Evolutionary conservation across 805 yeast genomes (phyloP).

Genomic region (Cyberlindnera mycetangii): DNA sequence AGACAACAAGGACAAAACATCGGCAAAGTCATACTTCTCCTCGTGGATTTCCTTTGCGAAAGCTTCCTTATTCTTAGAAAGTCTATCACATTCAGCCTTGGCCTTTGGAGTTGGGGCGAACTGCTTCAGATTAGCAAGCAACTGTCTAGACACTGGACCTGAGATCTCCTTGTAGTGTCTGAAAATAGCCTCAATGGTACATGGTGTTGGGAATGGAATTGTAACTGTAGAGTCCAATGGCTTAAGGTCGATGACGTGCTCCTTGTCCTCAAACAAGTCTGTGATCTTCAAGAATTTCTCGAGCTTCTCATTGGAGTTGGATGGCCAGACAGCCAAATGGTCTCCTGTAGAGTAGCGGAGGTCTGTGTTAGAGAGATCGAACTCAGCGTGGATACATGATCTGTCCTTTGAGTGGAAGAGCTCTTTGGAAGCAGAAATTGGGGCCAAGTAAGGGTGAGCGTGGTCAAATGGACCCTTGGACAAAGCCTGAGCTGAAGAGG

Average conservation of each 20-base stretch:
- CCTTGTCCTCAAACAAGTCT: conserved; percentile 50
- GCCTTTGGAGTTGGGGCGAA: conserved; percentile 72
- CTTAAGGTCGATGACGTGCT: conserved; percentile 59
- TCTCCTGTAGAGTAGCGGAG: conserved; percentile 92
- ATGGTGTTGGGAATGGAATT: conserved; percentile 70
- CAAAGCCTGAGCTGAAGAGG: conserved; percentile 29
- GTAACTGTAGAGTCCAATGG: conserved; percentile 68
- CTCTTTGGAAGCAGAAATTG: conserved; percentile 58
- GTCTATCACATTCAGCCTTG: conserved; percentile 36
- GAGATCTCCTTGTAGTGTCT: conserved; percentile 87
- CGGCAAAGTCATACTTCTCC: conserved; percentile 69
- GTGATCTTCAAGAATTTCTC: conserved; percentile 62
- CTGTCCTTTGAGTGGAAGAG: conserved; percentile 64
- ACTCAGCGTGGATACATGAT: conserved; percentile 87
- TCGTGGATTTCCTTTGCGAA: conserved; percentile 66
- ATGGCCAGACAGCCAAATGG: conserved; percentile 93
- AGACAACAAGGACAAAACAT: conserved; percentile 62
- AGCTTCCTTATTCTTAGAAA: conserved; percentile 64
- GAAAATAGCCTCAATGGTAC: conserved; percentile 83
- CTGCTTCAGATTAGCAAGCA: conserved; percentile 64
- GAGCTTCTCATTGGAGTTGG: conserved; percentile 76
- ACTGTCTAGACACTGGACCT: conserved; percentile 92
- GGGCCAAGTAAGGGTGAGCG: conserved; percentile 79
- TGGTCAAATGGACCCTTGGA: conserved; percentile 76
- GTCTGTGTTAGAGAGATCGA: conserved; percentile 72